Evolutionary conservation across 805 yeast species (phyloP), one percentile per base, ranked within the genome.

Genomic region (Clavispora fructus): DNA sequence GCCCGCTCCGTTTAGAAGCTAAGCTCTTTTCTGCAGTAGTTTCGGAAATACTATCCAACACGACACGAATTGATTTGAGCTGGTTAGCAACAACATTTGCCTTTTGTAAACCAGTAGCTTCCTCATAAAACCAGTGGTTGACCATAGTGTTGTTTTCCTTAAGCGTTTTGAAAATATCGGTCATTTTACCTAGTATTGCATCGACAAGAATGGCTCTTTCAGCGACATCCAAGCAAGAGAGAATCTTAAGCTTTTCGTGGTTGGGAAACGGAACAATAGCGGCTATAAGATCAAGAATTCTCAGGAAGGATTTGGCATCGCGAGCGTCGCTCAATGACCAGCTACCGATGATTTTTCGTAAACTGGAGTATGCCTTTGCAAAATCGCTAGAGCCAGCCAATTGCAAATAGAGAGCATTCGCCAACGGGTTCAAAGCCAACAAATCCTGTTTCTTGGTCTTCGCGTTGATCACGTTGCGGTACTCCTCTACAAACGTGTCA

Each of bases 81-180:
- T 80, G 85, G 51, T 69, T 75, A 8, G 83, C 79, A 35, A 79
- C 79, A 27, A 80, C 71, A 48, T 64, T 74, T 2, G 83, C 78
- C 50, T 74, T 78, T 53, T 79, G 83, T 27, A 69, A 55, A 45
- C 74, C 73, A 1, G 80, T 61, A 2, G 83, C 79, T 41, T 73
- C 74, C n/a, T 69, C 63, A 52, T 71, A 68, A 51, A 75, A 78
- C 69, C 75, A 69, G 48, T 74, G 75, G 43, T 68, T 71, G 12
- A 65, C 66, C 55, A 67, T 63, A 7, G 55, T 46, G 43, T 56
- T 68, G 50, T 69, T 68, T 12, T 58, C 55, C 44, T 54, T 59
- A 44, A 71, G 58, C 31, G 62, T 56, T 5, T 53, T 53, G 46
- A 80, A 76, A 1, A 78, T 59, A 7, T 60, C 57, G 14, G 59